Conservation (phyloP, 164 flowering plant genomes). For the Kingdonia uniflora region DNA sequence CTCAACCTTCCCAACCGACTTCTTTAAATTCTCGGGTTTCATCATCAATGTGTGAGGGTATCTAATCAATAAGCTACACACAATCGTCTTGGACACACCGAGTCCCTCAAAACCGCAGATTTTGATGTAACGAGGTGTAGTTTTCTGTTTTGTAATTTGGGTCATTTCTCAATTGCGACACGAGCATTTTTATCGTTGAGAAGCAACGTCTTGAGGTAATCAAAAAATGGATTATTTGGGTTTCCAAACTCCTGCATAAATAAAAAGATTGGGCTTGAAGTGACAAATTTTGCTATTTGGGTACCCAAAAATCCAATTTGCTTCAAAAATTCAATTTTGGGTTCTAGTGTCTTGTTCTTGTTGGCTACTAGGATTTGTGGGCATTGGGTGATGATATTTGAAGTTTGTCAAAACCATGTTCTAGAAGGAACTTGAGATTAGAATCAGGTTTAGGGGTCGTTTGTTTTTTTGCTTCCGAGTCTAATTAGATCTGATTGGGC, state of each 20-base stretch:
- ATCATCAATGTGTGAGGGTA: background rate
- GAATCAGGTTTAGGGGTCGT: constrained; percentile 4
- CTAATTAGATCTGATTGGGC: no score
- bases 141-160: background rate
- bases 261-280: constrained; percentile 9
- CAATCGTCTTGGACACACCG: constrained; percentile 12
- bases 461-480: no score
- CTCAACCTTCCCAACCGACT: no score
- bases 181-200: constrained; percentile 11
- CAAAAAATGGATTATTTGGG: constrained; percentile 13
- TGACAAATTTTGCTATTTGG: constrained; percentile 6
- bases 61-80: background rate
- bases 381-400: constrained; percentile 8
- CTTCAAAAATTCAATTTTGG: constrained; percentile 25
- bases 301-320: constrained; percentile 17
- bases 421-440: background rate
- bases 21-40: no score
- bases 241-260: constrained; percentile 14
- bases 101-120: constrained; percentile 11
- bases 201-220: constrained; percentile 12
- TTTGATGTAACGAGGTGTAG: constrained; percentile 9
- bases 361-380: constrained; percentile 15
- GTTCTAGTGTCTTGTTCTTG: constrained; percentile 19
- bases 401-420: constrained; percentile 4
- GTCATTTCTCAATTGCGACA: background rate